A percentile compares a stretch with the other conserved stretches of the same genome.
Conservation (phyloP, 345 rosid species). For the Euclidium syriacum region DNA sequence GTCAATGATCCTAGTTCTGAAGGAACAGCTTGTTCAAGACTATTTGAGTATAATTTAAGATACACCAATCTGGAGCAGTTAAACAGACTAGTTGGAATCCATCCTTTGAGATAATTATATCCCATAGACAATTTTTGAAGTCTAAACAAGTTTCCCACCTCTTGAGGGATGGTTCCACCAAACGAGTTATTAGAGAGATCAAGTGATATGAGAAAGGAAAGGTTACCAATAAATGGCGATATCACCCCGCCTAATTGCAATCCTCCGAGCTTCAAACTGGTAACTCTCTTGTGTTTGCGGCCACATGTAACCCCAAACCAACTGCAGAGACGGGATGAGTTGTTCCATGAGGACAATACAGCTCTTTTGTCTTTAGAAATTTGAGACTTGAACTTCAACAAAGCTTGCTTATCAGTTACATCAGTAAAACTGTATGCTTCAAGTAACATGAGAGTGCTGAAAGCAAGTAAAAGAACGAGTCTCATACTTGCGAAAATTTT, state of each 20-base stretch:
- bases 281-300: too few species aligned
- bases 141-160: background rate
- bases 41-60: background rate
- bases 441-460: background rate
- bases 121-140: background rate
- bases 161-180: background rate
- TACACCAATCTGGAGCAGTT: too few species aligned
- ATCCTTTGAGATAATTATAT: background rate
- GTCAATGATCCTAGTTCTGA: background rate
- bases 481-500: too few species aligned
- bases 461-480: background rate
- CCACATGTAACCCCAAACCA: too few species aligned
- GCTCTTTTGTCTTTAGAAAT: background rate
- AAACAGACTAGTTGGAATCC: background rate
- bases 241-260: too few species aligned
- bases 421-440: background rate
- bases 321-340: conserved; percentile 16
- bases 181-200: too few species aligned
- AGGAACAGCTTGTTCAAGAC: background rate
- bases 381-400: background rate
- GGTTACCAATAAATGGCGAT: too few species aligned
- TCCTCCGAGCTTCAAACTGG: too few species aligned
- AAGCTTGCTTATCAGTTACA: background rate
- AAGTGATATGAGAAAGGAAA: background rate
- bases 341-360: conserved; percentile 17